Evolutionary conservation across 495 filamentous ascomycete species (phyloP).

Genomic region (Collariella sp.): DNA sequence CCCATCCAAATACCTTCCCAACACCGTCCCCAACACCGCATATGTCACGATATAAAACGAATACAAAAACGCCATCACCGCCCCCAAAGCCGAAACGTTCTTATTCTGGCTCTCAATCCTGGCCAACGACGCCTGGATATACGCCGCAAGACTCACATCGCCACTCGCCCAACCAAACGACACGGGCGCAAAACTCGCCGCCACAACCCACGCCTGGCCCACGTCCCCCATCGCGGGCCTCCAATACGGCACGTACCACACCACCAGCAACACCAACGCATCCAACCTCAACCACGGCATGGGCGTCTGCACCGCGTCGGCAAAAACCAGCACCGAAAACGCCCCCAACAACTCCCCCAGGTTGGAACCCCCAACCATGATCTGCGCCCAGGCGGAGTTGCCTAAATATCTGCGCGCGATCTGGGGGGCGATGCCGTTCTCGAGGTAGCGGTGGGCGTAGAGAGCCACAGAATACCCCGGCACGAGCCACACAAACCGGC

Average conservation of each 20-base stretch:
- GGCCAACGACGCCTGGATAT: slow-evolving; percentile 37
- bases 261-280: slow-evolving; percentile 30
- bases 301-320: slow-evolving; percentile 33
- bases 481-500: slow-evolving; percentile 40
- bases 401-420: slow-evolving; percentile 34
- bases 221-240: slow-evolving; percentile 19
- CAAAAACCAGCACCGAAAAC: slow-evolving; percentile 36
- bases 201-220: slow-evolving; percentile 34
- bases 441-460: slow-evolving; percentile 40
- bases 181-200: slow-evolving; percentile 36
- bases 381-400: slow-evolving; percentile 37
- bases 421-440: slow-evolving; percentile 35
- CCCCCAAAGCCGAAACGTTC: slow-evolving; percentile 38
- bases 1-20: slow-evolving; percentile 35
- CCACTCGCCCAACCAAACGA: slow-evolving; percentile 43
- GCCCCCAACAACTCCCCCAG: slow-evolving; percentile 39
- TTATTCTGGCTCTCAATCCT: slow-evolving; percentile 28
- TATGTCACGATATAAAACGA: slow-evolving; percentile 39
- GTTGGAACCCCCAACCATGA: slow-evolving; percentile 40
- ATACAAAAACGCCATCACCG: slow-evolving; percentile 43
- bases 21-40: slow-evolving; percentile 33
- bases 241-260: slow-evolving; percentile 37
- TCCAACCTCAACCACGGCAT: slow-evolving; percentile 40
- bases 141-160: slow-evolving; percentile 38
- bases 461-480: slow-evolving; percentile 37